phyloP scores from a whole-genome alignment of 805 yeast genomes.

The Nadsonia fulvescens region DNA sequence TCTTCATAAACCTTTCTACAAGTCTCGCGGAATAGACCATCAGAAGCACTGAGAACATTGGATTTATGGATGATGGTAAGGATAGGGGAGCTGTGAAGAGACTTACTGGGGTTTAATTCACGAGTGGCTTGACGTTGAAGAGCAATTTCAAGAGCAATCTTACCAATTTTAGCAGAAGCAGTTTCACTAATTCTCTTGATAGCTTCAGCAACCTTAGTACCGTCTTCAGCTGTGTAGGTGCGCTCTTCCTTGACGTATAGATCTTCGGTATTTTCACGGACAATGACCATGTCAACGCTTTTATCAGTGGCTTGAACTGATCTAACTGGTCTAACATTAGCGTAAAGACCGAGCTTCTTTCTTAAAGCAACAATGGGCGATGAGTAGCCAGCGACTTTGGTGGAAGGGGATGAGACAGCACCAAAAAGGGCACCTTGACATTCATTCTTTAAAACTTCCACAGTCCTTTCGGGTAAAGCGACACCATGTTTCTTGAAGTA shows the following conservation, averaged over 20 bases:
- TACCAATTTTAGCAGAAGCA: conserved; percentile 75
- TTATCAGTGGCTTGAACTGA: conserved; percentile 72
- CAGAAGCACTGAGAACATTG: conserved; percentile 79
- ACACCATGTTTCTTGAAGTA: conserved; percentile 86
- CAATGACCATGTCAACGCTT: conserved; percentile 94
- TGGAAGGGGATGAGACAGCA: conserved; percentile 86
- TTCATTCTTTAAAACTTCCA: conserved; percentile 49
- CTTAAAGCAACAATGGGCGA: conserved; percentile 98
- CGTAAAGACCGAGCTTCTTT: conserved; percentile 84
- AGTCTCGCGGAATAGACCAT: conserved; percentile 91
- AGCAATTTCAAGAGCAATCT: conserved; percentile 84
- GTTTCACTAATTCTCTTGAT: conserved; percentile 86
- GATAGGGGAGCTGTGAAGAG: conserved; percentile 37
- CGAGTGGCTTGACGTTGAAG: conserved; percentile 73
- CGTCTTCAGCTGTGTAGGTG: conserved; percentile 55
- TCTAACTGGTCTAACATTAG: conserved; percentile 95
- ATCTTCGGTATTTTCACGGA: conserved; percentile 97
- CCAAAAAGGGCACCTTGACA: conserved; percentile 98
- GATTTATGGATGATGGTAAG: conserved; percentile 94
- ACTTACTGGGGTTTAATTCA: conserved; percentile 23
- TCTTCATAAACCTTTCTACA: conserved; percentile 41
- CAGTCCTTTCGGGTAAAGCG: conserved; percentile 88
- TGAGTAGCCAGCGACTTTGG: conserved; percentile 89
- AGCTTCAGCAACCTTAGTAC: conserved; percentile 88
- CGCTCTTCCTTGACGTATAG: conserved; percentile 87